Evolutionary conservation across 495 filamentous ascomycete species (phyloP).

Genomic region (Parmelia sp.): DNA sequence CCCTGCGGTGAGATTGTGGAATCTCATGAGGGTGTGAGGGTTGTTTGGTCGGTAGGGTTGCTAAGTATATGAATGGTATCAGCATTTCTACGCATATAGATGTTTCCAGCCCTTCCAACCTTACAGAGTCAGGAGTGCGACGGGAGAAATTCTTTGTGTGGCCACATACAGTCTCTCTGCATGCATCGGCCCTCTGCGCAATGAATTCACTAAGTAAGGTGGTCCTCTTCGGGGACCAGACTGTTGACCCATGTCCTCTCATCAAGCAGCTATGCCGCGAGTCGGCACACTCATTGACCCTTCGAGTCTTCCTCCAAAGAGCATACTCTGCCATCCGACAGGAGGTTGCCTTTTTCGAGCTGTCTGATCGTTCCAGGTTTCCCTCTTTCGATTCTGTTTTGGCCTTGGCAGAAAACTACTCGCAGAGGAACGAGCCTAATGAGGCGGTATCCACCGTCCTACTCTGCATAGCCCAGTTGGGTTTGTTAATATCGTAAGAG

Average conservation of each 20-base stretch:
- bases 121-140: not conserved
- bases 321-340: conserved; percentile 8
- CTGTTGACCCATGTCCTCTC: conserved; percentile 15
- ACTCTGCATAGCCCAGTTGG: conserved; percentile 19
- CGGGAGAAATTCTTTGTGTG: not conserved
- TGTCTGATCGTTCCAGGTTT: conserved; percentile 8
- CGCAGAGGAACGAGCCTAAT: conserved; percentile 1
- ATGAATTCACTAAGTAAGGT: conserved; percentile 8
- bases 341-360: conserved; percentile 7
- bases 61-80: not conserved
- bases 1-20: not conserved
- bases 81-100: not conserved
- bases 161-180: not conserved
- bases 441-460: conserved; percentile 14
- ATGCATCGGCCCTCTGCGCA: not conserved
- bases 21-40: not conserved
- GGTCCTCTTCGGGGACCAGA: conserved; percentile 21
- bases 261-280: conserved; percentile 15
- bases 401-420: conserved; percentile 10
- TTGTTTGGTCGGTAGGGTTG: not conserved
- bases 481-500: conserved; percentile 8
- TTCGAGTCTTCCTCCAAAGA: conserved; percentile 10
- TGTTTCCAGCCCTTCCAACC: not conserved
- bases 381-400: conserved; percentile 14
- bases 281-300: conserved; percentile 7